Percentiles rank a stretch among this genome's conserved stretches.
Evolutionary conservation across 1,284 basidiomycete genomes (phyloP).

Genomic region (Malassezia pachydermatis): DNA sequence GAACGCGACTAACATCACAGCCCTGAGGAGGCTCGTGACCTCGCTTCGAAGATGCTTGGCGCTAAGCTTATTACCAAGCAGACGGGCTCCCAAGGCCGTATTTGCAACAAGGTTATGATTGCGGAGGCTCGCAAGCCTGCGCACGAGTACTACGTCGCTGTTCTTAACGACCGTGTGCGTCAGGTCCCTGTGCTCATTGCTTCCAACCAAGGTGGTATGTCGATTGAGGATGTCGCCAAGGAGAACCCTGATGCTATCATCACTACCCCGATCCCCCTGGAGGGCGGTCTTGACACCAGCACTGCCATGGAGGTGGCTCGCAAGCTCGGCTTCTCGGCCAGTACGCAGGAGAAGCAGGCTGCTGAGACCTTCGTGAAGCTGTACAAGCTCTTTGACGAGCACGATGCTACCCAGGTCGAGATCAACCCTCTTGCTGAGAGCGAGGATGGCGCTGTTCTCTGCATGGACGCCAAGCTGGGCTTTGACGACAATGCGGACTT

Average conservation of each 20-base stretch:
- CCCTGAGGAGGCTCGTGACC: slow-evolving; percentile 76
- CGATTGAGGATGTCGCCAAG: slow-evolving; percentile 98
- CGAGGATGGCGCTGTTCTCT: slow-evolving; percentile 81
- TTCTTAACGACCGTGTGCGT: slow-evolving; percentile 85
- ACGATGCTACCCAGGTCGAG: slow-evolving; percentile 98
- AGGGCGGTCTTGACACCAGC: slow-evolving; percentile 66
- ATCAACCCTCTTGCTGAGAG: slow-evolving; percentile 99
- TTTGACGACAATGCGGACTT: slow-evolving; percentile 99
- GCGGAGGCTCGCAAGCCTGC: slow-evolving; percentile 85
- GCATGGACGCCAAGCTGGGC: slow-evolving; percentile 99
- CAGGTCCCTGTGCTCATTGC: slow-evolving; percentile 87
- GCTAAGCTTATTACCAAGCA: slow-evolving; percentile 96
- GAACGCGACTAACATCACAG: slow-evolving; percentile 52
- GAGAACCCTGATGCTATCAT: slow-evolving; percentile 92
- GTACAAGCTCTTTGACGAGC: slow-evolving; percentile 95
- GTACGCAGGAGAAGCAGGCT: slow-evolving; percentile 65
- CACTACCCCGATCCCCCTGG: slow-evolving; percentile 82
- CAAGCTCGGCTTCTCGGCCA: slow-evolving; percentile 78
- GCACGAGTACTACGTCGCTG: slow-evolving; percentile 96
- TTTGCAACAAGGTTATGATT: slow-evolving; percentile 98
- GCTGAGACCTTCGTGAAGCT: slow-evolving; percentile 89
- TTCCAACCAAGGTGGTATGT: slow-evolving; percentile 65
- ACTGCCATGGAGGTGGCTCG: slow-evolving; percentile 70
- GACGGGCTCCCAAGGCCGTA: slow-evolving; percentile 79
- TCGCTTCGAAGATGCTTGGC: slow-evolving; percentile 86